Base-by-base conservation (phyloP, 2,329 filamentous ascomycete species). In the Pseudodiploospora longispora region DNA sequence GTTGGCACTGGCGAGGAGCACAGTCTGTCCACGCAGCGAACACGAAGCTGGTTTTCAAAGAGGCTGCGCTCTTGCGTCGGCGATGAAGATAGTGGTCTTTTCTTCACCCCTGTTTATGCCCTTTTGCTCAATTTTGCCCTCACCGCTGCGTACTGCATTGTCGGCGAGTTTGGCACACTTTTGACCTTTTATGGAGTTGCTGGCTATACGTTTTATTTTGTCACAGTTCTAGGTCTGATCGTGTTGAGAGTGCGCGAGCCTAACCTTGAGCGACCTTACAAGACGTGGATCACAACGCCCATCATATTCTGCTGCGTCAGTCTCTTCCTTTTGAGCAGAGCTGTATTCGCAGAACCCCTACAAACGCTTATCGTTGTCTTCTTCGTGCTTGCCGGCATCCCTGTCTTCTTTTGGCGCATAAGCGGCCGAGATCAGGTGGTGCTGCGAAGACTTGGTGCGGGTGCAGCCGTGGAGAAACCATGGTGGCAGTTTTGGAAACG, bases 281-380 rank as follows among this genome's bases (percentile, higher is more conserved):
- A 82, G 62, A 95, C 90, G 3, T 98, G 91, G 93, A 95, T 98
- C 58, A 85, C 84, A 1, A 98, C 93, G 3, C 93, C 93, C 8
- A 91, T 98, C 52, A 91, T 96, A 45, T 98, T 98, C 63, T 98
- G 93, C 75, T 98, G 93, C 59, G 93, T 98, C 34, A 95, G 87
- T 61, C 65, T 98, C 52, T 98, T 98, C 60, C 65, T 98, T 52
- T 76, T 98, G 36, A 90, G 82, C 58, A 75, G 93, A 41, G 89
- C 90, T 4, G 82, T 97, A 10, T 93, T 98, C 59, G 85, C 89
- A 30, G 83, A 95, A 65, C 93, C 93, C 4, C 56, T 95, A 41
- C 90, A 98, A 72, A 95, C 91, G 0, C 61, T 95, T 27, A 79
- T 91, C 27, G 93, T 98, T 6, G 71, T 96, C 5, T 82, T 71